Base-by-base conservation (phyloP, 2,329 filamentous ascomycete species). In the Hypoxylon sp. region DNA sequence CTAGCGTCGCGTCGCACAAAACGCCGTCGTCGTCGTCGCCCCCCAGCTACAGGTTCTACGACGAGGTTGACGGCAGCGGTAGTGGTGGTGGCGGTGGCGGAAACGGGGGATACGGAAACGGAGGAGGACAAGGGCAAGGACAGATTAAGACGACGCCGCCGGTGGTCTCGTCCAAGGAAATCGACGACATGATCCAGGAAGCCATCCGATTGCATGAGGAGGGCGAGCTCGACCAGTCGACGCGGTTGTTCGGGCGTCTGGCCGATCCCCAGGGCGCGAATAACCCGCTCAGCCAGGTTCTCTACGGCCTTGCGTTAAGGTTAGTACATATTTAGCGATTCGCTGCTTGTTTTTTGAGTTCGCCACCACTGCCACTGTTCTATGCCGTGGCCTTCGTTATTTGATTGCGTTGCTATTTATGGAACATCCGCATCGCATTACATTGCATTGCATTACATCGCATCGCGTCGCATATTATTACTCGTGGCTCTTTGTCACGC, bases 171-270 rank as follows among this genome's bases (percentile, higher is more conserved):
- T 84, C 83, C 52, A 84, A 87, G 76, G 81, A 81, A 64, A 86
- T 86, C 59, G 88, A 91, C 77, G 85, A 87, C 65, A 90, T 93
- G 80, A 97, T 99, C 65, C 95, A 98, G 81, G 91, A 97, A 81
- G 96, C 96, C n/a, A 99, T 99, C 78, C 88, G 92, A 68, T 85
- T 98, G 71, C 96, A 99, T 79, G 96, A 99, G 81, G 86, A 85
- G 51, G 95, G 95, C 63, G 87, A 96, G 67, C 86, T 97, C 63
- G 88, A 90, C 75, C 82, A 85, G 75, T 96, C 94, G 59, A 98
- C 96, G n/a, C 84, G 84, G 58, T 88, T 98, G 81, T 99, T 99
- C 81, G 92, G 90, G 29, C 85, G 86, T 67, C 84, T 99, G 73
- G 96, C 96, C 59, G 91, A 97, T 78, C 93, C 93, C 0, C 85